These are phyloP conservation scores for Physcomitrellopsis africana DNA, from an alignment of 225 moss, liverwort and hornwort species.

Conservation along the genomic window DNA sequence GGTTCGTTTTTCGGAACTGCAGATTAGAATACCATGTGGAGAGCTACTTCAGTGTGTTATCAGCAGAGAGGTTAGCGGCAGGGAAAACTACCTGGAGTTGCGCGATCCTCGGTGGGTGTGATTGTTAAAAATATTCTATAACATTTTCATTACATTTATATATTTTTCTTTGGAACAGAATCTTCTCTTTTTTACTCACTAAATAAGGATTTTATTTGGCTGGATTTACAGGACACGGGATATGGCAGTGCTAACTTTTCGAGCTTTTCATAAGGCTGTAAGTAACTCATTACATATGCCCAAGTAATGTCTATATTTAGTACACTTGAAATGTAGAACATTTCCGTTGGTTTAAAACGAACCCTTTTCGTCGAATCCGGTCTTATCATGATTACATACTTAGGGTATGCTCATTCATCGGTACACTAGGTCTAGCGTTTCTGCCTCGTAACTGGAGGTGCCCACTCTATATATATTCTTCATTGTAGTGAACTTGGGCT, in stretches of 20 bases:
- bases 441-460: neutral
- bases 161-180: neutral
- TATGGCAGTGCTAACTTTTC: slow-evolving; percentile 69
- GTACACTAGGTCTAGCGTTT: too few species aligned
- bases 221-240: slow-evolving; percentile 62
- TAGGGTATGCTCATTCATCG: too few species aligned
- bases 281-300: slow-evolving; percentile 15
- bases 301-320: neutral
- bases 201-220: slow-evolving; percentile 6
- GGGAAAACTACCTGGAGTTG: slow-evolving; percentile 60
- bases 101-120: slow-evolving; percentile 65
- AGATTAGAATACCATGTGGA: slow-evolving; percentile 83
- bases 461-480: slow-evolving; percentile 1
- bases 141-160: neutral
- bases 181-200: neutral
- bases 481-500: neutral
- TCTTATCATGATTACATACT: neutral
- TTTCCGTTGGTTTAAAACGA: neutral
- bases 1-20: slow-evolving; percentile 21
- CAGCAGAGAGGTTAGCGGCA: slow-evolving; percentile 52
- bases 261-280: slow-evolving; percentile 76
- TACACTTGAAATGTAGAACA: neutral
- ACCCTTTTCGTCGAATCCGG: neutral
- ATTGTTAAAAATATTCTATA: neutral
- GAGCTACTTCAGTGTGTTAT: slow-evolving; percentile 73